Evolutionary conservation across 2,329 filamentous ascomycete genomes (phyloP).

Genomic region (Akanthomyces dipterigenus): DNA sequence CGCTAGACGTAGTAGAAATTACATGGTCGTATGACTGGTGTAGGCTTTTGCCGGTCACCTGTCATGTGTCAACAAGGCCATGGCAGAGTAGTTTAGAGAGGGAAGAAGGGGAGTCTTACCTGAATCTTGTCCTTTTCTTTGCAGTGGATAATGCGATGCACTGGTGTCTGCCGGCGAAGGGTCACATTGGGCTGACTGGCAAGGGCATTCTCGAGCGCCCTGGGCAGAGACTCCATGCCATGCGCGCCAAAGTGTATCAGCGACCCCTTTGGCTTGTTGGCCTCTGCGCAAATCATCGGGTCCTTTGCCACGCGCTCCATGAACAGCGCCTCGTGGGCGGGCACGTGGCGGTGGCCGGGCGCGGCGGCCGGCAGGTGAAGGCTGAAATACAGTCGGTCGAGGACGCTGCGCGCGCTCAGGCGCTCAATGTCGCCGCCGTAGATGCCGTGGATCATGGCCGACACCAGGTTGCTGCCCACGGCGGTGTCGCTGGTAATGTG

Average conservation of each 20-base stretch:
- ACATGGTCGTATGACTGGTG: constrained; percentile 45
- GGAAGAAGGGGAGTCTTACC: too few relatives aligned
- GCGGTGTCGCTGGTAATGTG: constrained; percentile 22
- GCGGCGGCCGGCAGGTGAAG: constrained; percentile 22
- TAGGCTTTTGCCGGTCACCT: constrained; percentile 6
- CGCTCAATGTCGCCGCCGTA: constrained; percentile 84
- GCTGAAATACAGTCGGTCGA: constrained; percentile 26
- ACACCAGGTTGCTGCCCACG: constrained; percentile 65
- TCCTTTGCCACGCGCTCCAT: constrained; percentile 23
- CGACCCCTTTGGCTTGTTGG: constrained; percentile 23
- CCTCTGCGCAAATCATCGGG: constrained; percentile 24
- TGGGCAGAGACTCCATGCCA: constrained; percentile 58
- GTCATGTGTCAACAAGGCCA: neutral
- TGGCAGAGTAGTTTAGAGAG: too few relatives aligned
- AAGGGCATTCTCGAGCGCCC: constrained; percentile 46
- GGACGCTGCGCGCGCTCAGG: constrained; percentile 63
- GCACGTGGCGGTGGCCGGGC: constrained; percentile 32
- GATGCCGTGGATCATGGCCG: constrained; percentile 76
- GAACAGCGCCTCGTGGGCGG: constrained; percentile 23
- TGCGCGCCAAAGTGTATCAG: constrained; percentile 33
- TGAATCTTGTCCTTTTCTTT: constrained; percentile 30
- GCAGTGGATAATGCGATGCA: constrained; percentile 40
- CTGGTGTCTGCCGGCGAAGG: constrained; percentile 42
- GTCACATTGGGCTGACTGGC: constrained; percentile 49
- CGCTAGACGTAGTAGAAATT: constrained; percentile 56